Evolutionary conservation across 805 yeast species (phyloP).

Genomic region (Kodamaea nitidulidarum): DNA sequence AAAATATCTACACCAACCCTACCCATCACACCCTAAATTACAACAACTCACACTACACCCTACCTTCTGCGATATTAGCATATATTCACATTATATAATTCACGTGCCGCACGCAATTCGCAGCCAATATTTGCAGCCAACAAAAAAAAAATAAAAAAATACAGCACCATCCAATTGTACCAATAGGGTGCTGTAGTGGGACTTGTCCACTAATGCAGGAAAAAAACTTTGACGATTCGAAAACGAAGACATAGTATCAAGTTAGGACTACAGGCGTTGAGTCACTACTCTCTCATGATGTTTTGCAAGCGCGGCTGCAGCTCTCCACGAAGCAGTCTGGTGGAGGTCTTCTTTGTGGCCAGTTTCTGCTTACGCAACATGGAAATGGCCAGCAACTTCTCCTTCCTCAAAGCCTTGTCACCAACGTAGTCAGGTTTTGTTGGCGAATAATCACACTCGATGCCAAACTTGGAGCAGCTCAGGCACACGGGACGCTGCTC

Average conservation of each 20-base stretch:
- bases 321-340: background rate
- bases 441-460: conserved; percentile 37
- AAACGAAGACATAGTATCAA: no score
- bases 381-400: conserved; percentile 32
- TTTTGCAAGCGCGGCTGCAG: conserved; percentile 1
- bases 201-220: background rate
- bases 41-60: background rate
- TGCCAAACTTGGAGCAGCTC: conserved; percentile 37
- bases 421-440: conserved; percentile 38
- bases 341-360: conserved; percentile 6
- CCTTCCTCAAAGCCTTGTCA: conserved; percentile 30
- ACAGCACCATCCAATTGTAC: background rate
- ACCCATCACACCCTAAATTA: background rate
- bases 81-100: background rate
- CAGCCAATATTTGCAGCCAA: background rate
- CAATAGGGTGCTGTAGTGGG: background rate
- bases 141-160: background rate
- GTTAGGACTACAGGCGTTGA: no score
- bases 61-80: background rate
- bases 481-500: conserved; percentile 36
- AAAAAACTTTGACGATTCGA: background rate
- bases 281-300: conserved; percentile 4
- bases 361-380: conserved; percentile 22
- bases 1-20: background rate
- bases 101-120: background rate